phyloP scores from a whole-genome alignment of 345 rosid species.

The Erucastrum elatum region DNA sequence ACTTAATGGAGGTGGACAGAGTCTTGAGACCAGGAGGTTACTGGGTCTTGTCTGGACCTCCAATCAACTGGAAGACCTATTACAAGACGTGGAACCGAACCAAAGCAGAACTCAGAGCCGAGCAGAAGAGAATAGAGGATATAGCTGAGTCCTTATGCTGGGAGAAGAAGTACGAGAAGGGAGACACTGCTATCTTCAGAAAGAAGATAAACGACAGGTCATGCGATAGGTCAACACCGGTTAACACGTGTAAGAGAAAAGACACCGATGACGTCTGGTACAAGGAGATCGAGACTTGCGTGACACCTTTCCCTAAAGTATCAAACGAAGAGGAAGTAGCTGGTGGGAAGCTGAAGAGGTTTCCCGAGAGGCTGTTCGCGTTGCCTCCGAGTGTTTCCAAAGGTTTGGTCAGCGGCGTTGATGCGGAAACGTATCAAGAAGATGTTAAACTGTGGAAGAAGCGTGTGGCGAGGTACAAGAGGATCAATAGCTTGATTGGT shows the following conservation, averaged over 20 bases:
- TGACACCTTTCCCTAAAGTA: constrained; percentile 61
- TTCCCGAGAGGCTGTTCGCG: constrained; percentile 58
- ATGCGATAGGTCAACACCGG: constrained; percentile 43
- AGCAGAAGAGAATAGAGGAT: constrained; percentile 69
- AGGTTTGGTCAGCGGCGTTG: constrained; percentile 52
- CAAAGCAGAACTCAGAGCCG: constrained; percentile 73
- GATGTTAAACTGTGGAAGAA: constrained; percentile 58
- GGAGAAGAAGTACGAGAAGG: constrained; percentile 69
- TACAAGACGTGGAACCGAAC: constrained; percentile 87
- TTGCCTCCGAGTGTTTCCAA: constrained; percentile 56
- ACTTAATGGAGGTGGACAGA: too few species aligned
- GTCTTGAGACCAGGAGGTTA: constrained; percentile 98
- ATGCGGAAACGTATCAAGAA: constrained; percentile 47
- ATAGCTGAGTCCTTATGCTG: constrained; percentile 65
- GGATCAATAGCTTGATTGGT: constrained; percentile 52
- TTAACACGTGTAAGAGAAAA: constrained; percentile 44
- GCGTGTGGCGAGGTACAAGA: constrained; percentile 58
- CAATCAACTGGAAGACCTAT: constrained; percentile 91
- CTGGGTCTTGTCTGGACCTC: constrained; percentile 98
- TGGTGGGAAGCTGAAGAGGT: constrained; percentile 50
- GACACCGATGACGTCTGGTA: constrained; percentile 67
- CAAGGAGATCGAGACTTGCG: constrained; percentile 65
- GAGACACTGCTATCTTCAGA: constrained; percentile 66
- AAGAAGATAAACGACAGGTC: constrained; percentile 52
- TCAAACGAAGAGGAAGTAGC: constrained; percentile 44